A percentile compares a stretch with the other conserved stretches of the same genome.
These are phyloP conservation scores for Globisporangium polare DNA, from an alignment of 352 stramenopile genomes.

Conservation along the genomic window DNA sequence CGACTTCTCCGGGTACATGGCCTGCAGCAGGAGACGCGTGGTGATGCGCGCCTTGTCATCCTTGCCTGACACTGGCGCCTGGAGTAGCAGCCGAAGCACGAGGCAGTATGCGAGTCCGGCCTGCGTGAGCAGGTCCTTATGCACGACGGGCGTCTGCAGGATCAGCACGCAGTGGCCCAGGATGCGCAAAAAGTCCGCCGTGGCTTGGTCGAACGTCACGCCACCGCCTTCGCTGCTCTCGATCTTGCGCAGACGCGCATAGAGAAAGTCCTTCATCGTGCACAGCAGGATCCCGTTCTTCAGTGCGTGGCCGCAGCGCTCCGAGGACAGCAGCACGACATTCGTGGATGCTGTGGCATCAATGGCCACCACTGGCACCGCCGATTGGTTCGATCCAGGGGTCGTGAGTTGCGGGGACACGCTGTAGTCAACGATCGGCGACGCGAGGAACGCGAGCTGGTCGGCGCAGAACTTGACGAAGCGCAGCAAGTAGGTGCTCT, in stretches of 20 bases:
- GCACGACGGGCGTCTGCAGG: slow-evolving; percentile 62
- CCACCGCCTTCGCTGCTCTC: slow-evolving; percentile 4
- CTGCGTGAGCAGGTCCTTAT: slow-evolving; percentile 79
- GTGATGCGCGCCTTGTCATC: slow-evolving; percentile 11
- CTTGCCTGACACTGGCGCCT: slow-evolving; percentile 15
- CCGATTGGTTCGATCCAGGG: slow-evolving; percentile 4
- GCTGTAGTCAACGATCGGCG: slow-evolving; percentile 48
- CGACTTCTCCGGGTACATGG: slow-evolving; percentile 30
- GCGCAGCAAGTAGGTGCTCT: slow-evolving; percentile 25
- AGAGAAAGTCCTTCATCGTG: slow-evolving; percentile 60
- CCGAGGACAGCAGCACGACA: slow-evolving; percentile 64
- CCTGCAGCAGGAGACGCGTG: slow-evolving; percentile 30
- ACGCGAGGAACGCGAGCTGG: slow-evolving; percentile 48
- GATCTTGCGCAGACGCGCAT: slow-evolving; percentile 23
- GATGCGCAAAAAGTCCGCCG: slow-evolving; percentile 37
- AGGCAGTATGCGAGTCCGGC: slow-evolving; percentile 66
- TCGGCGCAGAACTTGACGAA: slow-evolving; percentile 53
- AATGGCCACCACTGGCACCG: neutral
- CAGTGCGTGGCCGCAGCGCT: slow-evolving; percentile 65
- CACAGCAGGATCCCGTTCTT: slow-evolving; percentile 65
- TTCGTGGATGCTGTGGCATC: slow-evolving; percentile 41
- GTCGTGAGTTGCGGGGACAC: neutral
- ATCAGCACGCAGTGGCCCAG: slow-evolving; percentile 57
- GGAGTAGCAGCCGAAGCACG: slow-evolving; percentile 51
- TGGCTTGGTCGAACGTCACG: neutral